Percentiles rank a stretch among this genome's conserved stretches.
Conservation (phyloP, 192 early-diverging fungal genomes). For the Coemansia sp. region DNA sequence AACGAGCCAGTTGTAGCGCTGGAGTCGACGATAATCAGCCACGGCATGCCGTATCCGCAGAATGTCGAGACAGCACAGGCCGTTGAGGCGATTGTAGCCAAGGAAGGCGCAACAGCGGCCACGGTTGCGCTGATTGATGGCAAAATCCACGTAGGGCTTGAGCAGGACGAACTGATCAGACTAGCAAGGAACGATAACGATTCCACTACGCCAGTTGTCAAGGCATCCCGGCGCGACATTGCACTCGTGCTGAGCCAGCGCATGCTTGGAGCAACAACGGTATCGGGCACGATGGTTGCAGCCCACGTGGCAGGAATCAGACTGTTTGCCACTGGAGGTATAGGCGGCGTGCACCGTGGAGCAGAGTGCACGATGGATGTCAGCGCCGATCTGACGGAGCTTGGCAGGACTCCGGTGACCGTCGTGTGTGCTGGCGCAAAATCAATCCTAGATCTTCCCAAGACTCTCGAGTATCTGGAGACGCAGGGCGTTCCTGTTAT, state of each 20-base stretch:
- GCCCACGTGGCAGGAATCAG: slow-evolving; percentile 83
- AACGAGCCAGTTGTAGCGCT: slow-evolving; percentile 82
- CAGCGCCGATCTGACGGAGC: slow-evolving; percentile 90
- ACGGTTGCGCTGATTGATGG: slow-evolving; percentile 91
- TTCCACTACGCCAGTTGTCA: slow-evolving; percentile 52
- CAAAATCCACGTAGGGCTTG: slow-evolving; percentile 78
- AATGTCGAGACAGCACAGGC: slow-evolving; percentile 83
- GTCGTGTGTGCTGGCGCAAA: slow-evolving; percentile 97
- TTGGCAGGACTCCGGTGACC: slow-evolving; percentile 87
- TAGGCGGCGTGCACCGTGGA: slow-evolving; percentile 93
- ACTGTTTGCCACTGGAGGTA: slow-evolving; percentile 96
- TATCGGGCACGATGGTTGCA: slow-evolving; percentile 87
- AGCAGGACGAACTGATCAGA: slow-evolving; percentile 58
- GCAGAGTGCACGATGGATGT: slow-evolving; percentile 81
- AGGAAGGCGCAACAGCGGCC: slow-evolving; percentile 78
- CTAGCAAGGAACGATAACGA: slow-evolving; percentile 63
- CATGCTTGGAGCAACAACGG: slow-evolving; percentile 86
- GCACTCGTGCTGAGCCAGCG: slow-evolving; percentile 73
- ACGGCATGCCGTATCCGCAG: slow-evolving; percentile 94
- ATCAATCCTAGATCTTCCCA: slow-evolving; percentile 91
- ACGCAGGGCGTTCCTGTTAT: slow-evolving; percentile 92
- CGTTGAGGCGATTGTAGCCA: slow-evolving; percentile 76
- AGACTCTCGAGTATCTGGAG: slow-evolving; percentile 90
- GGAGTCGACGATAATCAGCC: slow-evolving; percentile 95
- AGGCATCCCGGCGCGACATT: slow-evolving; percentile 85